phyloP scores from a whole-genome alignment of 169 alveolate species.

The Babesia sp. region DNA sequence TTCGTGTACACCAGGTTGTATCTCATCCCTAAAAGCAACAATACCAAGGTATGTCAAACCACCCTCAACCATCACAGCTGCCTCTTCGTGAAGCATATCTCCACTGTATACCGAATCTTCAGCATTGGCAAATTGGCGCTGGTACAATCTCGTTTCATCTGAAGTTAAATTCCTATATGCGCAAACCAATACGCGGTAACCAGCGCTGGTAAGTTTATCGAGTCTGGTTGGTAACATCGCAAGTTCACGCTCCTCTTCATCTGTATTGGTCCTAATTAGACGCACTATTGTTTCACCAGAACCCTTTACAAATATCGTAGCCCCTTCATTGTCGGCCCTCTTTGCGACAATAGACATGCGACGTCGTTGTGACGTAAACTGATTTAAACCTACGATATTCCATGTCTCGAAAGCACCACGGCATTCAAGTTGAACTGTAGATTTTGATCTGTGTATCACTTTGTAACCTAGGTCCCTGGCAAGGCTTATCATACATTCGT shows the following conservation, averaged over 20 bases:
- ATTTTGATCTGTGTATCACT: slow-evolving; percentile 24
- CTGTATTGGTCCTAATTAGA: slow-evolving; percentile 3
- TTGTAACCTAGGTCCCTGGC: slow-evolving; percentile 49
- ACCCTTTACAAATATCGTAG: slow-evolving; percentile 26
- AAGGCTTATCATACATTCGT: slow-evolving; percentile 45
- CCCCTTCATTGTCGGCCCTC: slow-evolving; percentile 17
- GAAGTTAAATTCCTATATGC: slow-evolving; percentile 86
- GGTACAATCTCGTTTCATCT: slow-evolving; percentile 81
- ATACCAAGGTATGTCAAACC: slow-evolving; percentile 60
- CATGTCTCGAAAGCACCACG: slow-evolving; percentile 18
- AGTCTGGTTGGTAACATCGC: slow-evolving; percentile 48
- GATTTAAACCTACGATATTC: slow-evolving; percentile 43
- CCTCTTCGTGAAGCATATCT: slow-evolving; percentile 37
- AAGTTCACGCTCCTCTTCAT: slow-evolving; percentile 34
- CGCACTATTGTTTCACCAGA: slow-evolving; percentile 35
- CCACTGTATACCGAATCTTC: slow-evolving; percentile 42
- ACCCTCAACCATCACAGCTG: slow-evolving; percentile 30
- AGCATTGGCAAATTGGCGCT: slow-evolving; percentile 76
- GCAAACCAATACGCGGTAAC: slow-evolving; percentile 90
- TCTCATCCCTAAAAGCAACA: slow-evolving; percentile 73
- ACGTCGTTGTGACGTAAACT: slow-evolving; percentile 15
- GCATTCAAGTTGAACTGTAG: background rate
- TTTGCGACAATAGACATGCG: slow-evolving; percentile 49
- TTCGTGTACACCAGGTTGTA: slow-evolving; percentile 66
- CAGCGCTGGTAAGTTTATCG: slow-evolving; percentile 81